phyloP scores from a whole-genome alignment of 345 rosid genomes.

The Syzygium jambos region DNA sequence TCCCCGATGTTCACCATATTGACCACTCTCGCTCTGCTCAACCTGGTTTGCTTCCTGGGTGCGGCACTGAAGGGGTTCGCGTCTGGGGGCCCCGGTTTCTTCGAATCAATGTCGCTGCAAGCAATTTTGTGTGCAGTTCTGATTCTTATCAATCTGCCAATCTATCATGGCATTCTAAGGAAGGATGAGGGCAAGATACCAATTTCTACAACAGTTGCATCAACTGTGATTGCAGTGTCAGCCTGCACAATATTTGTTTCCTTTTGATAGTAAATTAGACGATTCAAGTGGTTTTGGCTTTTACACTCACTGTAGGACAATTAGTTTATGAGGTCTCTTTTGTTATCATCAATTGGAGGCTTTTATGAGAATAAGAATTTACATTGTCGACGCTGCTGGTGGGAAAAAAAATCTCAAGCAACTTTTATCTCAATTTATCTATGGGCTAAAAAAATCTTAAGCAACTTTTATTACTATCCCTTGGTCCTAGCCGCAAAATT shows the following conservation, averaged over 20 bases:
- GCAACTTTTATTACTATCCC: neutral
- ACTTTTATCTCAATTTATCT: neutral
- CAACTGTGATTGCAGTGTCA: conserved; percentile 31
- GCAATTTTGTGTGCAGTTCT: conserved; percentile 34
- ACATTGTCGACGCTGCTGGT: neutral
- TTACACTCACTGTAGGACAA: neutral
- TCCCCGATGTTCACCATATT: conserved; percentile 51
- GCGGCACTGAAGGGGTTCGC: conserved; percentile 4
- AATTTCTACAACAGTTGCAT: conserved; percentile 20
- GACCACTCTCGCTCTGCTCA: conserved; percentile 56
- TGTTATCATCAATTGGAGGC: neutral
- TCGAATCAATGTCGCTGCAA: conserved; percentile 32
- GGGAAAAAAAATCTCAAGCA: neutral
- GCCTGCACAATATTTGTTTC: conserved; percentile 28
- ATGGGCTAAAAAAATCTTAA: neutral
- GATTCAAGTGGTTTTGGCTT: neutral
- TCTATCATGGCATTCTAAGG: conserved; percentile 52
- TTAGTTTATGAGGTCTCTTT: neutral
- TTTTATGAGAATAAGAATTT: neutral
- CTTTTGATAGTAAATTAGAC: neutral
- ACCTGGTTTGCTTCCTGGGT: conserved; percentile 32
- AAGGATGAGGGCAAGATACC: conserved; percentile 66
- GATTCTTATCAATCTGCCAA: conserved; percentile 50
- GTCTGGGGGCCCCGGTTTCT: neutral
- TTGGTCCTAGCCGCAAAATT: neutral